Base-by-base conservation (phyloP, 2,329 filamentous ascomycete genomes). In the Cercospora janseana region DNA sequence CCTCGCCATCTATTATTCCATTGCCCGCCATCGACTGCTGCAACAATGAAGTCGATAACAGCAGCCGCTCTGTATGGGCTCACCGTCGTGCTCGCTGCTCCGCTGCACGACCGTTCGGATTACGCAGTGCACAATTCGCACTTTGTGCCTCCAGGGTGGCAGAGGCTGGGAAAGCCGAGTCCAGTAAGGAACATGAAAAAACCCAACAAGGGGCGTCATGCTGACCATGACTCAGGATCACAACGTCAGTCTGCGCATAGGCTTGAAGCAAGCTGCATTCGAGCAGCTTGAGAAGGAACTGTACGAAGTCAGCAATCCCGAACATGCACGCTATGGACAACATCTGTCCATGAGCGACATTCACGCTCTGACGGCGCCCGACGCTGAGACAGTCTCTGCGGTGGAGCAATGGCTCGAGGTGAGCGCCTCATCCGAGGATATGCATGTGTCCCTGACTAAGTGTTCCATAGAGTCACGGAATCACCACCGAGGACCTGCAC, bases 231-330 rank as follows among this genome's bases (percentile, higher is more conserved):
- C 23, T 16, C 46, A 49, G 51, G 38, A 52, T 10, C 43, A 56
- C 38, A 24, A 46, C 7, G 52, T 62, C 20, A 41, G 28, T n/a
- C 52, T 62, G 8, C 58, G 60, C 16, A 62, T 62, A 41, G 59
- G 57, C 12, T 28, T 62, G 54, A 60, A 56, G 51, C 54, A 57
- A 28, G 41, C 41, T 13, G 41, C 52, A 15, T 12, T 78, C 20
- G 32, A 41, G 4, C 38, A 47, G 13, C 47, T 86, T 41, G 81
- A 86, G 63, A 73, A 80, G 60, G 74, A 71, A 6, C 74, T 84
- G 5, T 73, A 83, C 49, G 78, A 82, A 44, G 73, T 86, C 24
- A 84, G 83, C 1, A 81, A 79, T 1, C 83, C 83, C 1, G 74
- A 72, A 26, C 75, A 83, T 59, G 67, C 72, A 1, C 72, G 70